phyloP scores from a whole-genome alignment of 2,329 filamentous ascomycete genomes.

The Hymenoscyphus salicellus region DNA sequence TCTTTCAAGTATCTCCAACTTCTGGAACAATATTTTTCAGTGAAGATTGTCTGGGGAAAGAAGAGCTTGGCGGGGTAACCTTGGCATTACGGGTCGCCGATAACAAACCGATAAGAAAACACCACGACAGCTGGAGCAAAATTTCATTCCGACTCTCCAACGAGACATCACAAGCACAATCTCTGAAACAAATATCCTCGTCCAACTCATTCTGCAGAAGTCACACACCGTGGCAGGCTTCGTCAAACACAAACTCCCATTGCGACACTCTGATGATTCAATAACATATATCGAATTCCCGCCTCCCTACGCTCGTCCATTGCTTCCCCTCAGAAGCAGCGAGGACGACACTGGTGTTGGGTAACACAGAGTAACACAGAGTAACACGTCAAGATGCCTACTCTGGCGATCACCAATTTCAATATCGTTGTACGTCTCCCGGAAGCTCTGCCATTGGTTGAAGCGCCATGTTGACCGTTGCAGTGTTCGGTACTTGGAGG shows the following conservation, averaged over 20 bases:
- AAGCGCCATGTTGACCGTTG: neutral
- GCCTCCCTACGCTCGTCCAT: constrained; percentile 33
- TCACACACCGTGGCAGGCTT: constrained; percentile 4
- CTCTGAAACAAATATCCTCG: neutral
- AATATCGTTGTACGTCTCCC: constrained; percentile 43
- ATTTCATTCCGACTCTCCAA: neutral
- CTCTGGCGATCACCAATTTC: constrained; percentile 49
- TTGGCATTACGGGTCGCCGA: too few species aligned
- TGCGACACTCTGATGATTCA: constrained; percentile 40
- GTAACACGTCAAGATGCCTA: constrained; percentile 41
- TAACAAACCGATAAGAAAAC: too few species aligned
- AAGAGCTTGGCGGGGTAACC: too few species aligned
- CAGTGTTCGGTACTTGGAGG: constrained; percentile 67
- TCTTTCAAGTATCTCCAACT: too few species aligned
- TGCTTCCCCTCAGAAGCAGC: constrained; percentile 35
- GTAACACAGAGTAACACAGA: constrained; percentile 23
- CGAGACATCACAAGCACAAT: neutral
- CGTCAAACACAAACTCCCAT: neutral
- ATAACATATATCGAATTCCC: constrained; percentile 40
- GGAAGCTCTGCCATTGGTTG: neutral
- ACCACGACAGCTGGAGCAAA: too few species aligned
- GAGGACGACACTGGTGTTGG: constrained; percentile 43
- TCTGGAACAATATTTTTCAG: too few species aligned
- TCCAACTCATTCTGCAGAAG: neutral
- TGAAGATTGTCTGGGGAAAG: too few species aligned